Evolutionary conservation across 768 basidiomycete genomes (phyloP), one percentile per base, ranked within the genome.

Genomic region (Kwoniella newhampshirensis): DNA sequence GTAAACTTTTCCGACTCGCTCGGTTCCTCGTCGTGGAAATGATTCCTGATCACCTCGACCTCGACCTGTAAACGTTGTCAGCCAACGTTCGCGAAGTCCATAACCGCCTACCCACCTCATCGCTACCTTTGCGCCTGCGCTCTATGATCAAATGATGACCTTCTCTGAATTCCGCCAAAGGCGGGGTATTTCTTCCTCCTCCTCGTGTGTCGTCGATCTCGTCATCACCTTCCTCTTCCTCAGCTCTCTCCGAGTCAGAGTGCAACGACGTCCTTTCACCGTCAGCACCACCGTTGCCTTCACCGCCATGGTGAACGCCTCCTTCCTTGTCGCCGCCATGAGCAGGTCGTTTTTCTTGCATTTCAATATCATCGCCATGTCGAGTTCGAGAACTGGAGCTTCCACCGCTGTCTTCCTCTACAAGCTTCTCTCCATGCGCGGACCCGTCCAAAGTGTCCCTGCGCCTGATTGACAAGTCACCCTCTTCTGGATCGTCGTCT

Each of bases 61-160:
- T 85, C 82, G 49, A 86, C 83, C 84, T 86, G 59, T 42, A 36
- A 15, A 20, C 35, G 25, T 3, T 23, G 25, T 52, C 27, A 56
- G 43, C 43, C n/a, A 18, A n/a, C 26, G 17, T n/a, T 32, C 23
- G 11, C 17, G 9, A 32, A 17, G 5, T 30, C 18, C 3, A 25
- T 26, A 30, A 17, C 25, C 2, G 17, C 13, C 28, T 15, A 41
- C 67, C 44, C 40, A 88, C 87, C 78, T 88, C 88, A 54, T 84
- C 83, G 21, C 84, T 85, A 3, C 82, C 82, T 1, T 82, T 82
- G 4, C 63, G 68, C 9, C 81, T 81, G 35, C 81, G 78, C 68
- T 91, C 89, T 27, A 89, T 78, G 42, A 91, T 73, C 28, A 79
- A 79, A 70, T 86, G 82, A 27, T 82, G 79, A 2, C 87, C 87